Conservation (phyloP, 352 stramenopile species). For the Plasmopara halstedii region DNA sequence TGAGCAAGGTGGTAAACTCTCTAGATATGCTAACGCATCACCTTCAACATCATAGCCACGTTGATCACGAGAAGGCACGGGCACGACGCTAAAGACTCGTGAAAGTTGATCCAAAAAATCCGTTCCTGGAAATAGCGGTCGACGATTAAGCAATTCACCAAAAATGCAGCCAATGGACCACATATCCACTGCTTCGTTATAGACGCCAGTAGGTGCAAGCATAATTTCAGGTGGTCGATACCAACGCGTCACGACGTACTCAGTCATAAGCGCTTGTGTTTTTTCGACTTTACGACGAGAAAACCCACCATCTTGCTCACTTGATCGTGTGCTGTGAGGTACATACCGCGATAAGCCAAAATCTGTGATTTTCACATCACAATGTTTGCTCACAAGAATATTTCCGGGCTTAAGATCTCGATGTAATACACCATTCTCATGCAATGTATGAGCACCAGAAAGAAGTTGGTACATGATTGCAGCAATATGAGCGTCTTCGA, state of each 20-base stretch:
- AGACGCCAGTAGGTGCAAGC: conserved; percentile 65
- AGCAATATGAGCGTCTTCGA: conserved; percentile 70
- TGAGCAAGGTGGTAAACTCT: conserved; percentile 62
- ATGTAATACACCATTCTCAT: conserved; percentile 86
- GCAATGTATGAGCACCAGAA: conserved; percentile 83
- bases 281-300: conserved; percentile 31
- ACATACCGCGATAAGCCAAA: conserved; percentile 75
- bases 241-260: conserved; percentile 84
- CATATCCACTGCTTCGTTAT: conserved; percentile 80
- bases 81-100: conserved; percentile 61
- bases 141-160: conserved; percentile 81
- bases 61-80: conserved; percentile 62
- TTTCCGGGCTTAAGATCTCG: conserved; percentile 80
- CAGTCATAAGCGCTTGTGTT: conserved; percentile 65
- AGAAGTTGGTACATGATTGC: conserved; percentile 94
- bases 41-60: conserved; percentile 67
- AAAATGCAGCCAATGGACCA: conserved; percentile 92
- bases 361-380: conserved; percentile 81
- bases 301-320: conserved; percentile 4
- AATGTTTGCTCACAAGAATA: conserved; percentile 82
- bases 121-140: conserved; percentile 63
- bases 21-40: conserved; percentile 69
- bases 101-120: conserved; percentile 82
- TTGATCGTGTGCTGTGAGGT: conserved; percentile 22
- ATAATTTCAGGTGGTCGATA: conserved; percentile 82